Percentiles rank a stretch among this genome's conserved stretches.
Conservation (phyloP, 805 yeast genomes). For the Komagataella mondaviorum region DNA sequence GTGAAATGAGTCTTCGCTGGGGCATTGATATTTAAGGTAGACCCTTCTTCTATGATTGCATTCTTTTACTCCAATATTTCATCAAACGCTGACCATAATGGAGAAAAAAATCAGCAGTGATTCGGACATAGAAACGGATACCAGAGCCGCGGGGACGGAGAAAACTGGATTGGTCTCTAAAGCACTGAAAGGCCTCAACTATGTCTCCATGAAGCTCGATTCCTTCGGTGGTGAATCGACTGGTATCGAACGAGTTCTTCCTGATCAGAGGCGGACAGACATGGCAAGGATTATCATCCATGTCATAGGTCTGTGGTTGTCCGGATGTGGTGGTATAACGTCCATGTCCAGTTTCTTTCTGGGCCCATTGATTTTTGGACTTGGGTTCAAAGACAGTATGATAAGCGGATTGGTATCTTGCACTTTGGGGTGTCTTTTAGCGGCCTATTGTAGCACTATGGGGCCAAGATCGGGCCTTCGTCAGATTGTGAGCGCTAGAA, state of each 20-base stretch:
- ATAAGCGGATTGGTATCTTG: conserved; percentile 51
- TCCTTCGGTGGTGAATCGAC: conserved; percentile 55
- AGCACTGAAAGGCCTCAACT: conserved; percentile 3
- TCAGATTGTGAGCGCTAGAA: conserved; percentile 77
- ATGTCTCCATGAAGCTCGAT: conserved; percentile 26
- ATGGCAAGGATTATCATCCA: conserved; percentile 13
- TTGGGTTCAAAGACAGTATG: conserved; percentile 55
- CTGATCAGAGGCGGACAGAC: conserved; percentile 31
- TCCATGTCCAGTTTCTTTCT: conserved; percentile 77
- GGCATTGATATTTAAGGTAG: background rate
- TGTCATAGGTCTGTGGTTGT: conserved; percentile 68
- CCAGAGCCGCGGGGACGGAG: background rate
- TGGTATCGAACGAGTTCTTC: conserved; percentile 66
- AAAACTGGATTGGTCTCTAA: background rate
- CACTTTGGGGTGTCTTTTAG: conserved; percentile 57
- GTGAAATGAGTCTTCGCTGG: background rate
- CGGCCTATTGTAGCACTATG: conserved; percentile 75
- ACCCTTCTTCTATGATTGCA: background rate
- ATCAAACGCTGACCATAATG: background rate
- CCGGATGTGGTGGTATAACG: conserved; percentile 80
- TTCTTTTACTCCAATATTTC: background rate
- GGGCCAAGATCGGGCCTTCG: conserved; percentile 88
- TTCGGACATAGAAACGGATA: background rate
- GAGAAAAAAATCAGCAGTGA: background rate
- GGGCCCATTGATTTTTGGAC: conserved; percentile 58